Evolutionary conservation across 495 filamentous ascomycete genomes (phyloP).

Genomic region (Neurospora discreta): DNA sequence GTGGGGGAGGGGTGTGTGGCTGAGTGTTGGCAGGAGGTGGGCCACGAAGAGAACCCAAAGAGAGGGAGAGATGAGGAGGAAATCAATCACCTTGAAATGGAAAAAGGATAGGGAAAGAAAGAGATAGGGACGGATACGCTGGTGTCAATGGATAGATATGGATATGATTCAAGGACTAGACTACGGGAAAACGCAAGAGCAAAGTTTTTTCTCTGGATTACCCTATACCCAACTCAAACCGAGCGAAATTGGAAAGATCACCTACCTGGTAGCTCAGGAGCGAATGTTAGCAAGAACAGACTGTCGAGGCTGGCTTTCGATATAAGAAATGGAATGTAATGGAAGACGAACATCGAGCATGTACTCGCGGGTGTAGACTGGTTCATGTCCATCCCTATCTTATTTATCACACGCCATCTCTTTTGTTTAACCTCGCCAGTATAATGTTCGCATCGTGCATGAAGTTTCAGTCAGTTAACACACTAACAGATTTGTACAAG

Average conservation of each 20-base stretch:
- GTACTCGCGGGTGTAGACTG: too few relatives aligned
- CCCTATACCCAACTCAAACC: background rate
- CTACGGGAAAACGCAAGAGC: background rate
- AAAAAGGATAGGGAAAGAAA: background rate
- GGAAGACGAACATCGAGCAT: too few relatives aligned
- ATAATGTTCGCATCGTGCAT: background rate
- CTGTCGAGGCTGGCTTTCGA: background rate
- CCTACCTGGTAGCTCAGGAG: background rate
- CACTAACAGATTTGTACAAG: background rate
- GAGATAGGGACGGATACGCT: background rate
- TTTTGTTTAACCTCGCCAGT: background rate
- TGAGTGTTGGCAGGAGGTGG: too few relatives aligned
- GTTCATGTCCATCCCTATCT: too few relatives aligned
- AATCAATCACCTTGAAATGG: too few relatives aligned
- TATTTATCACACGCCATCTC: too few relatives aligned
- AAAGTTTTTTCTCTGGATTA: background rate
- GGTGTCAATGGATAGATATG: background rate
- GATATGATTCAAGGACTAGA: background rate
- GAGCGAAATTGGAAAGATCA: background rate
- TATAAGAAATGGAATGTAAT: background rate
- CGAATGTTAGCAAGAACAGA: too few relatives aligned
- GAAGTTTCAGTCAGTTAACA: background rate
- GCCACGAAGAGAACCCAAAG: too few relatives aligned
- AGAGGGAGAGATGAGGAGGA: too few relatives aligned
- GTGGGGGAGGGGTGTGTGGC: too few relatives aligned